These are phyloP conservation scores for Volvox reticuliferus DNA, from an alignment of 139 green algal genomes.

Conservation along the genomic window DNA sequence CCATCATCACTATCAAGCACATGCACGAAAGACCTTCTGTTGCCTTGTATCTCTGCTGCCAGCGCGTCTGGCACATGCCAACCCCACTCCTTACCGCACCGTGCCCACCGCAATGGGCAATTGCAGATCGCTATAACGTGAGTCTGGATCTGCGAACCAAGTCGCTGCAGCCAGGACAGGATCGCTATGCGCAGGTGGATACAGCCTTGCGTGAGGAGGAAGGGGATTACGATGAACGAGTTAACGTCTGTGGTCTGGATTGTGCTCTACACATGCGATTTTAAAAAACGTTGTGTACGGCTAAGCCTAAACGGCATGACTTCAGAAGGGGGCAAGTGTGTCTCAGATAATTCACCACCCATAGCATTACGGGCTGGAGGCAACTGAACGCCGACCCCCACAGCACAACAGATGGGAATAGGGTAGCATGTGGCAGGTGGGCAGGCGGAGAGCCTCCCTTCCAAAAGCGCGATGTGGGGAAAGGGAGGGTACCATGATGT, in stretches of 20 bases:
- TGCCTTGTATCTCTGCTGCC: too few species aligned
- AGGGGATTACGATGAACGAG: not conserved
- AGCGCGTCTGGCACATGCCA: too few species aligned
- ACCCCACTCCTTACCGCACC: too few species aligned
- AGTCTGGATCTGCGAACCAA: conserved; percentile 2
- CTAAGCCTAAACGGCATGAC: too few species aligned
- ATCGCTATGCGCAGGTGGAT: conserved; percentile 25
- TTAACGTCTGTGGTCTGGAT: not conserved
- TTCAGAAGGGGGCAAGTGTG: too few species aligned
- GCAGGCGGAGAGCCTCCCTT: not conserved
- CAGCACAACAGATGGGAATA: not conserved
- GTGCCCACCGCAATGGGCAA: not conserved
- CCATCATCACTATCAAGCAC: not conserved
- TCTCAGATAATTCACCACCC: not conserved
- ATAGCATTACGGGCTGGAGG: too few species aligned
- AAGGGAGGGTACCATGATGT: too few species aligned
- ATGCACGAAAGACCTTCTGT: not conserved
- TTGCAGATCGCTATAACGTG: conserved; percentile 41
- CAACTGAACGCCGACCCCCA: not conserved
- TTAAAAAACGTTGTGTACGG: not conserved
- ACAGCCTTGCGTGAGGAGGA: not conserved
- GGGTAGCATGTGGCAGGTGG: not conserved
- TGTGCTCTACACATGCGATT: not conserved
- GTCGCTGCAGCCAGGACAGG: conserved; percentile 12
- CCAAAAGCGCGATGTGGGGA: too few species aligned